Evolutionary conservation across 2,329 filamentous ascomycete genomes (phyloP), one percentile per base, ranked within the genome.

Genomic region (Scolecobasidium constrictum): DNA sequence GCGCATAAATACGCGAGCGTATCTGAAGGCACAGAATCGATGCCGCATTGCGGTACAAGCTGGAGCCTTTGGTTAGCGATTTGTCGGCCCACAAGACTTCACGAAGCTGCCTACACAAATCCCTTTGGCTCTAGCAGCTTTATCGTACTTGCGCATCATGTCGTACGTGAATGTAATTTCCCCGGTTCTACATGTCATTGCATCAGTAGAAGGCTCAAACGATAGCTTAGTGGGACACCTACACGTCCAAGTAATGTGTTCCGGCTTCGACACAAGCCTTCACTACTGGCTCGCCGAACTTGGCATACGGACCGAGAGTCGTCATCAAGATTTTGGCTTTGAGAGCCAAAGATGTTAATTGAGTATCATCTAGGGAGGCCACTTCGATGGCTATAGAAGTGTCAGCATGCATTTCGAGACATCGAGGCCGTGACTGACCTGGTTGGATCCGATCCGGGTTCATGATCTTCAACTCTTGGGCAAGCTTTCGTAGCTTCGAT

Each of bases 401-500:
- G 4, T 66, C 59, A 19, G 63, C 54, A 46, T 73, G 57, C 35
- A 63, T 58, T n/a, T n/a, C n/a, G n/a, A n/a, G n/a, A n/a, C n/a
- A n/a, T n/a, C n/a, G n/a, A n/a, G n/a, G n/a, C n/a, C n/a, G n/a
- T n/a, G n/a, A n/a, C n/a, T n/a, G n/a, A 84, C 81, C 76, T 55
- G 86, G 86, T 42, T 75, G 72, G 23, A 66, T 56, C 42, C 87
- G 79, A 58, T 92, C 79, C 2, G 78, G 68, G 56, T 83, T 83
- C 45, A 83, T 54, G 43, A 64, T 57, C 52, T 77, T 77, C 56
- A 88, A 71, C 42, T 84, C 76, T 41, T 77, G 67, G 5, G 78
- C 75, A 9, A 95, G 61, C 33, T 65, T 63, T 50, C 81, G 73
- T 3, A 96, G 72, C 60, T 94, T 94, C 37, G 69, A 65, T 38